Percentiles rank a stretch among this genome's conserved stretches.
Conservation (phyloP, 2,329 filamentous ascomycete species). For the Cladophialophora immunda region DNA sequence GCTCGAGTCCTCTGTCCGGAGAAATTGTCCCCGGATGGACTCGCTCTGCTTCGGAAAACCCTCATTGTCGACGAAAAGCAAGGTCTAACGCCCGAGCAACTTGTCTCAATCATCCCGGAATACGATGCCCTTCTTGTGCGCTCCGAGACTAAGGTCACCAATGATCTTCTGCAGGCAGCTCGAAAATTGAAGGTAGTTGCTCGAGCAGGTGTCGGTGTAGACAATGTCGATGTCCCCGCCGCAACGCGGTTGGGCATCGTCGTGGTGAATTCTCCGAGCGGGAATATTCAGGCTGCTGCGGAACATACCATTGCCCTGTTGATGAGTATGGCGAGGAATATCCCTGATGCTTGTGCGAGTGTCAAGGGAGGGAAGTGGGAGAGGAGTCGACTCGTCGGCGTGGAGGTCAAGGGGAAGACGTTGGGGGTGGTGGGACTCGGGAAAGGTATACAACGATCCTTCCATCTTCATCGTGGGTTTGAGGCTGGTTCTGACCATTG, state of each 20-base stretch:
- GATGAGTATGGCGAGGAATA: conserved; percentile 76
- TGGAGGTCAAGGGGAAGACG: conserved; percentile 80
- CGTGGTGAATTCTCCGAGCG: conserved; percentile 80
- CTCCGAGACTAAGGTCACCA: conserved; percentile 82
- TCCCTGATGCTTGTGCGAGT: conserved; percentile 73
- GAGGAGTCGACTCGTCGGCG: conserved; percentile 74
- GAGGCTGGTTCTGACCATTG: conserved; percentile 11
- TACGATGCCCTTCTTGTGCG: conserved; percentile 82
- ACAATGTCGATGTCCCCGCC: conserved; percentile 79
- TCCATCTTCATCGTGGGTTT: background rate
- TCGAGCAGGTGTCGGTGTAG: conserved; percentile 80
- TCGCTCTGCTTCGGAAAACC: conserved; percentile 71
- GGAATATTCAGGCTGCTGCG: conserved; percentile 82
- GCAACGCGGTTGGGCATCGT: conserved; percentile 78
- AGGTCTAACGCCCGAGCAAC: conserved; percentile 68
- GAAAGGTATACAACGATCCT: conserved; percentile 63
- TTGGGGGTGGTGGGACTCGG: conserved; percentile 80
- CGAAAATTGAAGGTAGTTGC: conserved; percentile 79
- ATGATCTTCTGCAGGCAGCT: conserved; percentile 70
- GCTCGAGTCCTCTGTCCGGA: conserved; percentile 76
- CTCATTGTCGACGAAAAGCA: conserved; percentile 76
- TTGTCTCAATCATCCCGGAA: conserved; percentile 71
- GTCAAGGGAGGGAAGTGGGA: conserved; percentile 80
- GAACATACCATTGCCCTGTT: conserved; percentile 80
- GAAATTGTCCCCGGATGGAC: conserved; percentile 80